Conservation (phyloP, 2,329 filamentous ascomycete species). For the Penicillium sp. region DNA sequence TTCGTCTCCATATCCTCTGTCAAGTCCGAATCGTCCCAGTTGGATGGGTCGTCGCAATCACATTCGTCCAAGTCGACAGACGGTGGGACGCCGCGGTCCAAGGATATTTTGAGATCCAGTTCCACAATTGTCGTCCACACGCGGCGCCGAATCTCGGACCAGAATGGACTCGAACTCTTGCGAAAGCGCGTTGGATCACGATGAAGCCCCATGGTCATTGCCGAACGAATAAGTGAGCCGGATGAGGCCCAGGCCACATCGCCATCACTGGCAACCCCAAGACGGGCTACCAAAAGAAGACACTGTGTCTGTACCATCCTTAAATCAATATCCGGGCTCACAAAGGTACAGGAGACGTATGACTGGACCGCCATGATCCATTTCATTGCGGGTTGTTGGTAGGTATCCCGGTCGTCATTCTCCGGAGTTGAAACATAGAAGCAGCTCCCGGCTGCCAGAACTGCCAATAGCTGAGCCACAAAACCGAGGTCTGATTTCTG, state of each 20-base stretch:
- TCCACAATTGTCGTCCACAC: conserved; percentile 48
- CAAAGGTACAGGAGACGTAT: conserved; percentile 33
- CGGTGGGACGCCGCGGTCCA: conserved; percentile 35
- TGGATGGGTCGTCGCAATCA: conserved; percentile 38
- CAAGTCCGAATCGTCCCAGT: conserved; percentile 39
- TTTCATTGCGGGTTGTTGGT: conserved; percentile 50
- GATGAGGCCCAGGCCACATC: conserved; percentile 38
- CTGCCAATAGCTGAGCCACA: conserved; percentile 42
- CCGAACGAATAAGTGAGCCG: conserved; percentile 41
- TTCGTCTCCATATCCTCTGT: conserved; percentile 26
- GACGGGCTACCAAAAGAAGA: conserved; percentile 35
- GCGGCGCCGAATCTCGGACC: conserved; percentile 46
- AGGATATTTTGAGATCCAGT: conserved; percentile 39
- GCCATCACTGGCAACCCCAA: conserved; percentile 30
- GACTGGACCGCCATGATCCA: conserved; percentile 39
- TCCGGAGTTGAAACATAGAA: conserved; percentile 27
- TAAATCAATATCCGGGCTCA: conserved; percentile 31
- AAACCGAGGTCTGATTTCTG: conserved; percentile 46
- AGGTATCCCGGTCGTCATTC: conserved; percentile 21
- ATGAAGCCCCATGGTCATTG: conserved; percentile 45
- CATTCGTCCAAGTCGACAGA: conserved; percentile 36
- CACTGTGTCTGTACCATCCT: conserved; percentile 35
- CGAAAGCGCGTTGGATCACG: conserved; percentile 37
- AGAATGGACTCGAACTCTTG: conserved; percentile 37
- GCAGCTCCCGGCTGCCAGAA: conserved; percentile 48